Conservation (phyloP, 805 yeast species). For the Blastobotrys mokoenaii region DNA sequence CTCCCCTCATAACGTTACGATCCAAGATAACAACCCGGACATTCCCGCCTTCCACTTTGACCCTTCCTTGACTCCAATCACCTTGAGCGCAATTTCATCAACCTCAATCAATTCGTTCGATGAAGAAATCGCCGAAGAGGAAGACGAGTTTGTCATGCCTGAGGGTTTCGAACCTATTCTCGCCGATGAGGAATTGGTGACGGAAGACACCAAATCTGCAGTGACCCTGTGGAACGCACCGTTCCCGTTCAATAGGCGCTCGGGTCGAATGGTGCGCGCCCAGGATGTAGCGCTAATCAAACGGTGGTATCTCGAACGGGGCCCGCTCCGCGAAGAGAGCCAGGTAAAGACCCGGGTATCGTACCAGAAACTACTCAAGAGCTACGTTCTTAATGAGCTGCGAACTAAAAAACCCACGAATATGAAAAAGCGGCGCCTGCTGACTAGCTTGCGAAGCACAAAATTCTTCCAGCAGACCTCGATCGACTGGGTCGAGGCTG, state of each 20-base stretch:
- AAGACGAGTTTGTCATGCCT: conserved; percentile 36
- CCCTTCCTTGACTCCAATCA: conserved; percentile 47
- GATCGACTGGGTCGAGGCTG: conserved; percentile 98
- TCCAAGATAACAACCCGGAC: conserved; percentile 41
- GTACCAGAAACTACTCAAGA: conserved; percentile 80
- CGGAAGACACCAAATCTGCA: conserved; percentile 43
- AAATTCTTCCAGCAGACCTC: conserved; percentile 87
- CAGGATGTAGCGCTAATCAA: conserved; percentile 84
- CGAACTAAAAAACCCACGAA: conserved; percentile 39
- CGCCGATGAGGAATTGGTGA: conserved; percentile 35
- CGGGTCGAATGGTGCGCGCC: conserved; percentile 69
- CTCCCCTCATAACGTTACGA: conserved; percentile 48
- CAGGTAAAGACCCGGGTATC: conserved; percentile 72
- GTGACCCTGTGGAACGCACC: conserved; percentile 73
- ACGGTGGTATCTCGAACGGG: conserved; percentile 69
- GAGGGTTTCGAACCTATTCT: conserved; percentile 28
- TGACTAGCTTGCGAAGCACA: conserved; percentile 63
- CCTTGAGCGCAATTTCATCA: conserved; percentile 15
- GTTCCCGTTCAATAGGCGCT: conserved; percentile 70
- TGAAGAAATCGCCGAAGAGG: conserved; percentile 22
- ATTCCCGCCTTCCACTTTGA: conserved; percentile 50
- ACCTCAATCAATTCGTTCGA: conserved; percentile 15
- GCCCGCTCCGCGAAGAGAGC: conserved; percentile 31
- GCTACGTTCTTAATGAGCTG: conserved; percentile 61
- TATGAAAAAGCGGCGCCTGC: conserved; percentile 46